Base-by-base conservation (phyloP, 306 rosid genomes). In the Rosa rugosa region DNA sequence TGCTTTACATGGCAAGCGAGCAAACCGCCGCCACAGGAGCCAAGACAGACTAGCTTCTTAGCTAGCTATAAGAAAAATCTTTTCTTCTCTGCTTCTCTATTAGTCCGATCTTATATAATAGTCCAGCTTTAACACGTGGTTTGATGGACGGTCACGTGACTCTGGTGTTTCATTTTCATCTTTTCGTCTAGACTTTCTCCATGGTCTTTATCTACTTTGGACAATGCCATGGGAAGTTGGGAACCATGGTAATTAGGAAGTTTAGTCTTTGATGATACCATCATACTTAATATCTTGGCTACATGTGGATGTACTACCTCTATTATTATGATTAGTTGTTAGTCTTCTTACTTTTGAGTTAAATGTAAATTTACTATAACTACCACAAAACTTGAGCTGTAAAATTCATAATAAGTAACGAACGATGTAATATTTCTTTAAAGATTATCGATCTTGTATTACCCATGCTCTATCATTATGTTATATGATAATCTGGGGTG, bases 101-200 rank as follows among this genome's bases (percentile, higher is more conserved):
- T 20, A n/a, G 16, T 18, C 69, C 11, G 6, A 25, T 60, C 34
- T 38, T 49, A 76, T 81, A 34, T 60, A 10, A 5, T 73, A 69
- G 73, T 59, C 40, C 47, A 17, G 53, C 72, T 82, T 80, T 73
- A 64, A 84, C 93, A 76, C 90, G 86, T 87, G 86, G 81, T 36
- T 41, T 49, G 83, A 81, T 80, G 84, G 88, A 79, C 77, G 85
- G 75, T 86, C 86, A 88, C 87, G 79, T 86, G 88, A 77, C 82
- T 57, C 79, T 72, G 72, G 87, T 81, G 92, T 73, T 59, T 46
- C 57, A 5, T 53, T 27, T 70, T 57, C 20, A 54, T 36, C 73
- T 6, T 41, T 25, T 25, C 67, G 65, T 31, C 44, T 47, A 25
- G 27, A 12, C 63, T 22, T 62, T 36, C n/a, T 44, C 36, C 5